phyloP scores from a whole-genome alignment of 495 filamentous ascomycete species.

The Penicillium goetzii region DNA sequence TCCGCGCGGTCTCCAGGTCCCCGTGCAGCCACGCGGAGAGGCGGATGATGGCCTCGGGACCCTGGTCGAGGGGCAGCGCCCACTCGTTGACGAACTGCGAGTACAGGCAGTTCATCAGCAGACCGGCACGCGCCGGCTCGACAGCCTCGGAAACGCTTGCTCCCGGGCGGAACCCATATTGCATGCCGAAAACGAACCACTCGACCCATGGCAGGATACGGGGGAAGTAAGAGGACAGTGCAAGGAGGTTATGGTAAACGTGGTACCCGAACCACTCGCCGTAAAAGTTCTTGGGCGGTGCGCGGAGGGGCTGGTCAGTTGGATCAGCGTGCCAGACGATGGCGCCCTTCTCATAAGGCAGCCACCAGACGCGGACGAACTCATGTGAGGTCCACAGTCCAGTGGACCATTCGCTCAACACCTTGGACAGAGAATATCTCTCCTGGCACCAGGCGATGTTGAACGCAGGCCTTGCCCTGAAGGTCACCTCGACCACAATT shows the following conservation, averaged over 20 bases:
- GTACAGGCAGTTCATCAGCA: conserved; percentile 96
- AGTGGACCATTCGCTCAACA: conserved; percentile 73
- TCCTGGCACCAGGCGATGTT: conserved; percentile 85
- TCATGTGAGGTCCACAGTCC: conserved; percentile 82
- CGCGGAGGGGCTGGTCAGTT: conserved; percentile 57
- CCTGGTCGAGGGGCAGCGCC: conserved; percentile 87
- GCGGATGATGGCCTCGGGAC: conserved; percentile 84
- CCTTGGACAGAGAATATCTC: conserved; percentile 64
- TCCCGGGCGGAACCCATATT: conserved; percentile 80
- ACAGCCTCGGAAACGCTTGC: conserved; percentile 69
- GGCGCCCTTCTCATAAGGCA: conserved; percentile 83
- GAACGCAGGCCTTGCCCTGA: conserved; percentile 74
- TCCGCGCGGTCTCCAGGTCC: conserved; percentile 57
- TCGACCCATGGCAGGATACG: conserved; percentile 82
- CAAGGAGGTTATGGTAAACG: conserved; percentile 87
- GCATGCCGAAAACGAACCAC: conserved; percentile 93
- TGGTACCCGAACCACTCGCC: conserved; percentile 80
- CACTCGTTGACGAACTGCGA: conserved; percentile 98
- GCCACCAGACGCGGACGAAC: conserved; percentile 96
- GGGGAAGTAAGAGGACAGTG: conserved; percentile 75
- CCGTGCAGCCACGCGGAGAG: conserved; percentile 84
- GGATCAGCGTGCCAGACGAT: conserved; percentile 87
- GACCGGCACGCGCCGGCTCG: conserved; percentile 75
- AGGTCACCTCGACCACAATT: conserved; percentile 85
- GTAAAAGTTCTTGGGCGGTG: conserved; percentile 68